Evolutionary conservation across 148 eudicot genomes (phyloP).

Genomic region (Rhododendron ovatum): DNA sequence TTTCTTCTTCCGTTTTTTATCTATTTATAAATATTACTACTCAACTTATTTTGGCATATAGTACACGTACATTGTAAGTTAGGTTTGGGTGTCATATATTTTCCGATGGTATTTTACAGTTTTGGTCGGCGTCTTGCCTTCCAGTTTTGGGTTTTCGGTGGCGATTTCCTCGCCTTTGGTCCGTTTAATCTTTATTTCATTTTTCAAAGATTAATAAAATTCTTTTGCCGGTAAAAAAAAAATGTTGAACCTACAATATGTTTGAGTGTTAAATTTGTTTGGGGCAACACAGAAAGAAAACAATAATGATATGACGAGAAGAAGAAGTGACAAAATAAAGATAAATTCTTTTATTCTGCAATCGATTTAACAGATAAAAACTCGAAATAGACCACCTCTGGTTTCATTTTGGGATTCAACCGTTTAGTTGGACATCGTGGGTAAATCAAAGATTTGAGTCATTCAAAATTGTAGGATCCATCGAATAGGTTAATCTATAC

Average conservation of each 20-base stretch:
- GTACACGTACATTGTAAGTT: background rate
- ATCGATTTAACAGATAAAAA: background rate
- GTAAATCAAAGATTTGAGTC: background rate
- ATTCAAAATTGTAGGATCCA: background rate
- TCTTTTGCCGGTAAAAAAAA: no score
- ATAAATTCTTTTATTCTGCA: background rate
- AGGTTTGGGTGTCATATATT: no score
- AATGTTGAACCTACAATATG: background rate
- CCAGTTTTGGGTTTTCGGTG: no score
- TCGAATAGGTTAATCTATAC: background rate
- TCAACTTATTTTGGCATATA: background rate
- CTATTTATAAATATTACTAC: background rate
- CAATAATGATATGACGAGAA: background rate
- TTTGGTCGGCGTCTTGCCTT: no score
- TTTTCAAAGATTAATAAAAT: no score
- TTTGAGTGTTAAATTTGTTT: background rate
- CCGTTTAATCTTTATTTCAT: no score
- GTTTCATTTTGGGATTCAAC: background rate
- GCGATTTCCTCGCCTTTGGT: no score
- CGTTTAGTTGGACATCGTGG: background rate
- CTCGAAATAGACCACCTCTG: background rate
- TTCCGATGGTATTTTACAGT: no score
- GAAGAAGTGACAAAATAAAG: background rate
- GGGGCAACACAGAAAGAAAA: background rate
- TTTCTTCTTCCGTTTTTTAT: background rate